Conservation (phyloP, 2,329 filamentous ascomycete genomes). For the Corniculantispora saksenae region DNA sequence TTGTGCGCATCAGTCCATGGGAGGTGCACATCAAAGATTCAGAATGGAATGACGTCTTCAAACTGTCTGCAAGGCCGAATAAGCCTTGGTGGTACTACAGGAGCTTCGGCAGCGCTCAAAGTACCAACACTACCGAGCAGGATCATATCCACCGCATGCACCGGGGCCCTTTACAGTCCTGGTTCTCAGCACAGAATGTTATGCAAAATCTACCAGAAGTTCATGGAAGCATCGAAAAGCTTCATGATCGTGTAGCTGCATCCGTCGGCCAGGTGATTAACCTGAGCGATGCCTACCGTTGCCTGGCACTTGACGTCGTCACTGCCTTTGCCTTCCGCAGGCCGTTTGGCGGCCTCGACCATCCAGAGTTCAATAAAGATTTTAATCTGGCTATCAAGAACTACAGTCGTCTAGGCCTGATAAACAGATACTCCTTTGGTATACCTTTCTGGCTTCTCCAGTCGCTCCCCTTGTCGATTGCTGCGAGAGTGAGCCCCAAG, state of each 20-base stretch:
- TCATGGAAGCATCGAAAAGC: neutral
- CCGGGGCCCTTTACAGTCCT: neutral
- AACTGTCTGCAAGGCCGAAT: neutral
- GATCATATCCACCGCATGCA: neutral
- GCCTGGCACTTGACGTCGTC: slow-evolving; percentile 5
- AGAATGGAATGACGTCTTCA: slow-evolving; percentile 3
- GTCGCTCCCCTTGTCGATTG: neutral
- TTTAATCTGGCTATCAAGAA: neutral
- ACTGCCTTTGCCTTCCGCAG: neutral
- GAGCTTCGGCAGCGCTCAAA: neutral
- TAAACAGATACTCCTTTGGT: slow-evolving; percentile 2
- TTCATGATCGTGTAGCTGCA: neutral
- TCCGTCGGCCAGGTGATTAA: neutral
- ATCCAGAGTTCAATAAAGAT: neutral
- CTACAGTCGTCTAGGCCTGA: neutral
- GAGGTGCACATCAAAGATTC: slow-evolving; percentile 9
- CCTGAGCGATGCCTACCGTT: slow-evolving; percentile 4
- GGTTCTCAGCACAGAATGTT: slow-evolving; percentile 6
- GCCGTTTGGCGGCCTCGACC: neutral
- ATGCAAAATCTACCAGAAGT: neutral
- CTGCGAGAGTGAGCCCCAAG: neutral
- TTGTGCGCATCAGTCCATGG: slow-evolving; percentile 10
- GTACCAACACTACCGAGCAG: neutral
- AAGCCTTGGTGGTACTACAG: slow-evolving; percentile 1
- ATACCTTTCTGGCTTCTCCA: slow-evolving; percentile 1